phyloP scores from a whole-genome alignment of 139 green algal species.

The Zygnema cylindricum region DNA sequence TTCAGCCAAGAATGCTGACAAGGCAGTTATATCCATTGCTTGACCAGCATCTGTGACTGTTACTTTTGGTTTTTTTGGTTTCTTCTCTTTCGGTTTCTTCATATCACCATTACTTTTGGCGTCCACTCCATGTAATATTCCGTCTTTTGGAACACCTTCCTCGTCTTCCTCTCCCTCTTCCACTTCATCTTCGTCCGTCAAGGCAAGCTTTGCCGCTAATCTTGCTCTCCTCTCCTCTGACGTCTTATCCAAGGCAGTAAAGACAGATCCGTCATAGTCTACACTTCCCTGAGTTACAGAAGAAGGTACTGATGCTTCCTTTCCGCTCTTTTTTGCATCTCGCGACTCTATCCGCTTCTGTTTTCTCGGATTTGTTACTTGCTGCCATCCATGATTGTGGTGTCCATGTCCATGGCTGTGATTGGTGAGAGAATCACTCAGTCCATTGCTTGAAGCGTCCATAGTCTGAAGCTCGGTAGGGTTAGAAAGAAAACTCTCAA shows the following conservation, averaged over 20 bases:
- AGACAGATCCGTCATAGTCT: conserved; percentile 12
- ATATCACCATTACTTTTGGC: neutral
- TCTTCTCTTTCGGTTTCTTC: conserved; percentile 16
- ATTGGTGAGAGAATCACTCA: too few species aligned
- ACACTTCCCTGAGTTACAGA: neutral
- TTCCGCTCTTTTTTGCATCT: conserved; percentile 32
- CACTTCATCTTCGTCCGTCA: neutral
- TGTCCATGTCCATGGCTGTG: too few species aligned
- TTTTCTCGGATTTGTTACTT: conserved; percentile 51
- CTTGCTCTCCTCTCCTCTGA: conserved; percentile 23
- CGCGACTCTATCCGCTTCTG: conserved; percentile 21
- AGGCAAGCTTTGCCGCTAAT: conserved; percentile 6
- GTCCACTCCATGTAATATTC: conserved; percentile 10
- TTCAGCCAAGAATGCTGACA: conserved; percentile 33
- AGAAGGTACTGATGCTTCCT: neutral
- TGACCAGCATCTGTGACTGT: conserved; percentile 41
- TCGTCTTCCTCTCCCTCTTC: conserved; percentile 34
- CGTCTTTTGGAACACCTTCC: neutral
- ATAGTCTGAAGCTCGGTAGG: too few species aligned
- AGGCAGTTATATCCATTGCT: conserved; percentile 32
- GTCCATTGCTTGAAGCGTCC: too few species aligned
- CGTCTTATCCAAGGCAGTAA: conserved; percentile 17
- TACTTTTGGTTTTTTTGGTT: conserved; percentile 56
- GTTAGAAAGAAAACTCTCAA: too few species aligned
- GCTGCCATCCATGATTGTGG: conserved; percentile 44